phyloP scores from a whole-genome alignment of 305 asterid genomes.

The Fraxinus paxiana region DNA sequence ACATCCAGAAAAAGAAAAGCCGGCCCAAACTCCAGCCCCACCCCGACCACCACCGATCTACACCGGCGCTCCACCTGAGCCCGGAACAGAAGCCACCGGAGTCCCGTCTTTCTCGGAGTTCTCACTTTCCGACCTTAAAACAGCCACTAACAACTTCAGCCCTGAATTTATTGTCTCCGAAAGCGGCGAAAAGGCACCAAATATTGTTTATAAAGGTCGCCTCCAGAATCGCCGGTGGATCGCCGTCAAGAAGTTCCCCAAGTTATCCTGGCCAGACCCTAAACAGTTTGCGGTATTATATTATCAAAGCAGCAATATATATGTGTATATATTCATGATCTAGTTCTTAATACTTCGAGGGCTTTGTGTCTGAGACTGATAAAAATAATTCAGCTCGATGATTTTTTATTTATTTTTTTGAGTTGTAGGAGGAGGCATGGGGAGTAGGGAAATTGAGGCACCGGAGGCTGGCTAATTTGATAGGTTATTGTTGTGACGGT shows the following conservation, averaged over 20 bases:
- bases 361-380: neutral
- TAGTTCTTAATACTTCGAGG: neutral
- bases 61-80: constrained; percentile 16
- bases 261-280: too few relatives aligned
- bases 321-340: neutral
- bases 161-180: too few relatives aligned
- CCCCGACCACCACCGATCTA: constrained; percentile 15
- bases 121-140: too few relatives aligned
- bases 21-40: constrained; percentile 18
- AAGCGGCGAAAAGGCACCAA: too few relatives aligned
- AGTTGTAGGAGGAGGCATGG: constrained; percentile 48
- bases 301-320: neutral
- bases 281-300: too few relatives aligned
- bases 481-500: constrained; percentile 67
- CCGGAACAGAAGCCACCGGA: too few relatives aligned
- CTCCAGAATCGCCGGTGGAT: too few relatives aligned
- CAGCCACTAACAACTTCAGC: too few relatives aligned
- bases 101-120: too few relatives aligned
- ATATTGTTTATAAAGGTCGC: too few relatives aligned
- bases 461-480: constrained; percentile 45
- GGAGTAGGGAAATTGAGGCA: constrained; percentile 58
- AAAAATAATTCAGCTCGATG: neutral
- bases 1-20: constrained; percentile 37
- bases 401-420: neutral
- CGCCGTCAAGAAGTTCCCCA: too few relatives aligned